These are phyloP conservation scores for Bryoerythrophyllum caledonicum DNA, from an alignment of 225 moss, liverwort and hornwort genomes.

Conservation along the genomic window DNA sequence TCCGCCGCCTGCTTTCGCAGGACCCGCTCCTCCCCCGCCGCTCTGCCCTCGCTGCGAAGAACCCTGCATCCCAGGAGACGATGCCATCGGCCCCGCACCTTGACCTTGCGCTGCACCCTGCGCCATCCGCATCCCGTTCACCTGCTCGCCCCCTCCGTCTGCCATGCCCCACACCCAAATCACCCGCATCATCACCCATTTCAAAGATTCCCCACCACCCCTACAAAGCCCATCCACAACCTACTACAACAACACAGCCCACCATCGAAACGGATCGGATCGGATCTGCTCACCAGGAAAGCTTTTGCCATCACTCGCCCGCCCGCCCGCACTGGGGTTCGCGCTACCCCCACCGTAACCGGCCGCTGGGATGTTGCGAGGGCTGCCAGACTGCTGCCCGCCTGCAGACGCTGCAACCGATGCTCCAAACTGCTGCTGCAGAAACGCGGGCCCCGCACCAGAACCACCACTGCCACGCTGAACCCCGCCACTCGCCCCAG, in stretches of 20 bases:
- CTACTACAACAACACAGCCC: neutral
- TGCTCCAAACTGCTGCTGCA: slow-evolving; percentile 54
- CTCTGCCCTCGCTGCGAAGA: slow-evolving; percentile 32
- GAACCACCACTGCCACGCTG: slow-evolving; percentile 28
- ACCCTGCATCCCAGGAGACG: slow-evolving; percentile 36
- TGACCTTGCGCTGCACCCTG: slow-evolving; percentile 32
- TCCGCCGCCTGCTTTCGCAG: slow-evolving; percentile 28
- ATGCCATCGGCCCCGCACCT: slow-evolving; percentile 24
- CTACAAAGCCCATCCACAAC: neutral
- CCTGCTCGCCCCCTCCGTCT: slow-evolving; percentile 49
- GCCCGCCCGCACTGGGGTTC: slow-evolving; percentile 22
- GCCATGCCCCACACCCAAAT: slow-evolving; percentile 12
- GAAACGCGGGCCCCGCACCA: slow-evolving; percentile 44
- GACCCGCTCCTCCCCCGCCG: slow-evolving; percentile 15
- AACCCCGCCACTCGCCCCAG: slow-evolving; percentile 25
- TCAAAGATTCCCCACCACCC: neutral
- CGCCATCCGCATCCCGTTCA: slow-evolving; percentile 37
- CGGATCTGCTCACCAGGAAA: slow-evolving; percentile 29
- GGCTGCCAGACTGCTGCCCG: slow-evolving; percentile 59
- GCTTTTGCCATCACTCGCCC: slow-evolving; percentile 38
- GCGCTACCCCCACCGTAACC: slow-evolving; percentile 28
- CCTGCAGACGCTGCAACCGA: slow-evolving; percentile 33
- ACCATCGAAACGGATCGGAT: neutral
- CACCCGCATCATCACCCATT: neutral
- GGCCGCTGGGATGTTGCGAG: slow-evolving; percentile 31